A percentile compares a stretch with the other conserved stretches of the same genome.
Evolutionary conservation across 1,139 yeast species (phyloP).

Genomic region (Nakaseomyces kungkrabaensis): DNA sequence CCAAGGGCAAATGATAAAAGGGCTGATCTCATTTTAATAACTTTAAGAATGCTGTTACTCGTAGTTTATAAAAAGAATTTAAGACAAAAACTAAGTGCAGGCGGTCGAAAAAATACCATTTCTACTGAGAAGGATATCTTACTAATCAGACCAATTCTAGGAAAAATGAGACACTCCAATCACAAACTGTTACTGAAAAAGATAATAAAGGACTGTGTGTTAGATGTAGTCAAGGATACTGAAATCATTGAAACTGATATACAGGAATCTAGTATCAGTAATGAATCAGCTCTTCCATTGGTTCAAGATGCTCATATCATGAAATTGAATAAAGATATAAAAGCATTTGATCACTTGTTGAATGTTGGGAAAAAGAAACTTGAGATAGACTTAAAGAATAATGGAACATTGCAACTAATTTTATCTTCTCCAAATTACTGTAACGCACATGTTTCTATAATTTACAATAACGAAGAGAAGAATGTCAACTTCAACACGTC

Average conservation of each 20-base stretch:
- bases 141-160: slow-evolving; percentile 26
- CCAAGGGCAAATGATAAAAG: slow-evolving; percentile 28
- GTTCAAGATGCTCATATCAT: slow-evolving; percentile 15
- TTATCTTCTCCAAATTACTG: slow-evolving; percentile 27
- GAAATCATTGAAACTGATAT: not conserved
- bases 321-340: slow-evolving; percentile 19
- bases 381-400: slow-evolving; percentile 8
- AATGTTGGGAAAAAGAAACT: slow-evolving; percentile 19
- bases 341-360: slow-evolving; percentile 18
- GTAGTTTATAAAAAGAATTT: slow-evolving; percentile 39
- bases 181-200: slow-evolving; percentile 22
- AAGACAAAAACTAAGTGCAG: slow-evolving; percentile 15
- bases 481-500: slow-evolving; percentile 19
- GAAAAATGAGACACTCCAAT: slow-evolving; percentile 26
- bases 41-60: slow-evolving; percentile 36
- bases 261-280: slow-evolving; percentile 4
- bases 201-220: slow-evolving; percentile 21
- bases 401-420: slow-evolving; percentile 13
- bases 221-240: slow-evolving; percentile 15
- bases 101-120: slow-evolving; percentile 6
- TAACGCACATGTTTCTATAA: slow-evolving; percentile 22
- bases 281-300: not conserved
- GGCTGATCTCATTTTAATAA: slow-evolving; percentile 35
- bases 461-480: slow-evolving; percentile 9
- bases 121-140: slow-evolving; percentile 16